Base-by-base conservation (phyloP, 2,329 filamentous ascomycete genomes). In the Paraphoma sp. region DNA sequence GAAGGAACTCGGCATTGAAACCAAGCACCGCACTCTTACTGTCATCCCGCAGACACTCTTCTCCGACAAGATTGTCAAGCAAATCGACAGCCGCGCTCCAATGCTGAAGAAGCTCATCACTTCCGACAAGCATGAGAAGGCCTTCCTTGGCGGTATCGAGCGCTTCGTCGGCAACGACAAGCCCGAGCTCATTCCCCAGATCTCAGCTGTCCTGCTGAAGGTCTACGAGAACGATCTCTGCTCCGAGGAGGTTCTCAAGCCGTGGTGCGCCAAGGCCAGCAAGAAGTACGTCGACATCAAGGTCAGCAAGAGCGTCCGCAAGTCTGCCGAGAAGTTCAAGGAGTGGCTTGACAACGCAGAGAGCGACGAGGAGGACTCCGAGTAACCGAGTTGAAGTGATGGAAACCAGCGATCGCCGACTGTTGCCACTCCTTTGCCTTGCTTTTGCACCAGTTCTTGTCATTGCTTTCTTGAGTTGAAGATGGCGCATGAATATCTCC, bases 261-360 rank as follows among this genome's bases (percentile, higher is more conserved):
- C 89, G 68, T 99, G 95, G 94, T 94, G 93, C 64, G 85, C 86
- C 75, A 97, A 95, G 85, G 93, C 94, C 57, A 97, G 92, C 87
- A 97, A 96, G 89, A 97, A 97, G 83, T 98, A 98, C 77, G 91
- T 96, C 68, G 94, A 98, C 76, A 80, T 96, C 59, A 76, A 89
- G 57, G 93, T 88, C 59, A 96, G 92, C 81, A 94, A 93, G 85
- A 96, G 96, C 85, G 93, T 98, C 62, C 92, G 93, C 82, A 94
- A 96, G 84, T 90, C 92, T 64, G 93, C 95, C 51, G 91, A 96
- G 83, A 89, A 91, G 63, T 99, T 99, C 86, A 85, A 97, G 73
- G 90, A 88, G 70, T 98, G 93, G 94, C 92, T 98, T 56, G 62
- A 66, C 57, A 92, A 90, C 79, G 93, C 93, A 51, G 90, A 93